Evolutionary conservation across 352 stramenopile species (phyloP), one percentile per base, ranked within the genome.

Genomic region (Plasmopara halstedii): DNA sequence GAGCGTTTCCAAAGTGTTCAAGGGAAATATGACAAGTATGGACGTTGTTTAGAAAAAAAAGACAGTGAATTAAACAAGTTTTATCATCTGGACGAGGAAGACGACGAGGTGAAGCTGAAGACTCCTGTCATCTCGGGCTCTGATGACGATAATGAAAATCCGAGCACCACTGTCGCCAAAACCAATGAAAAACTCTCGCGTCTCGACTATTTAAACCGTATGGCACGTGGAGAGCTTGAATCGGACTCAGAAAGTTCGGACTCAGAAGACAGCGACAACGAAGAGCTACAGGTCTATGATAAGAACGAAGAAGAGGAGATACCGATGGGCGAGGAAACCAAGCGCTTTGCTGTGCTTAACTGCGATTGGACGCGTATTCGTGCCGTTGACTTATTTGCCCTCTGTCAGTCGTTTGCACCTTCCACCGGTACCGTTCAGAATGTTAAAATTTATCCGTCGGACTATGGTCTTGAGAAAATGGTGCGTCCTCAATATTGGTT

Each of bases 341-440:
- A 76, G 41, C 77, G 80, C 14, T 87, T 99, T 32, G 94, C 94
- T 0, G 72, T 98, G 17, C 79, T 95, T 40, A 98, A 98, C 66
- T 94, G 95, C 50, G 95, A 99, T 73, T 99, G 96, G 96, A 83
- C 89, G 27, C 73, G 96, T 47, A 90, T 98, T 42, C 87, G 89
- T 32, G 94, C 95, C 2, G 82, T 97, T 23, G 96, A 99, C 69
- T 53, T 99, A 20, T 97, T 97, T 60, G 89, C 89, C 32, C 81
- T 98, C 22, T 89, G 97, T 22, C 70, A 90, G 53, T 97, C 93
- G 29, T 98, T 97, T 48, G 94, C 96, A 26, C 87, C 88, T 25
- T 68, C 81, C 21, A 90, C 79, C 1, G 92, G 91, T 22, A 67
- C 73, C 2, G 71, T 99, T 19, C 76, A 90, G 53, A 73, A 84